Percentiles rank a stretch among this genome's conserved stretches.
phyloP scores from a whole-genome alignment of 129 eudicot genomes.

The Chrysanthemum seticuspe region DNA sequence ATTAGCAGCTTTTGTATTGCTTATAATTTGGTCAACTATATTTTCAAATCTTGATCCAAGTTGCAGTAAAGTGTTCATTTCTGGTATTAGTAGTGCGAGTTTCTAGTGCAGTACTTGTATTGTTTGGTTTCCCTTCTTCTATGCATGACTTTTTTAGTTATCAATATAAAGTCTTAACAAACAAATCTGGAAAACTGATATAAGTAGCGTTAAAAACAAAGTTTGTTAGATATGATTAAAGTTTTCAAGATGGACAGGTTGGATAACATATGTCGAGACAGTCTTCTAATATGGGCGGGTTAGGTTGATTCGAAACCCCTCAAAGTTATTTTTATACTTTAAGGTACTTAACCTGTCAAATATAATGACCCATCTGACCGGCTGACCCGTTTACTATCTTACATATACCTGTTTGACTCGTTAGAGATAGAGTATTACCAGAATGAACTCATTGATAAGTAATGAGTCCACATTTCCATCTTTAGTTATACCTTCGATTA shows the following conservation, averaged over 20 bases:
- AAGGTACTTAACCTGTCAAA: too few species aligned
- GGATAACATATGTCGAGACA: neutral
- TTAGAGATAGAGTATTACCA: neutral
- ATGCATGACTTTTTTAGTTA: neutral
- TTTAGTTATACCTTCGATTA: neutral
- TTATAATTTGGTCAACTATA: too few species aligned
- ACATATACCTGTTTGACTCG: neutral
- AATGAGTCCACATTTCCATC: neutral
- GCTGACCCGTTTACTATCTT: neutral
- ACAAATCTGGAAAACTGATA: constrained; percentile 6
- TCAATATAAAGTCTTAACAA: neutral
- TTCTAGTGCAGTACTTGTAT: neutral
- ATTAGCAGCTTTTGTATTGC: neutral
- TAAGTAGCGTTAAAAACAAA: neutral
- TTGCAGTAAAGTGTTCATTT: neutral
- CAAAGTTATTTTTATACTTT: too few species aligned
- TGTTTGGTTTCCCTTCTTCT: neutral
- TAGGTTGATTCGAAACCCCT: too few species aligned
- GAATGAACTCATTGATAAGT: neutral
- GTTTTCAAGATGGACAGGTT: too few species aligned
- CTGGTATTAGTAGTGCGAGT: neutral
- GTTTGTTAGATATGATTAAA: neutral
- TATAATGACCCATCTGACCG: neutral
- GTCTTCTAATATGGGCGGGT: neutral
- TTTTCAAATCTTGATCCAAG: constrained; percentile 11